Base-by-base conservation (phyloP, 192 early-diverging fungal species). In the Coemansia sp. region DNA sequence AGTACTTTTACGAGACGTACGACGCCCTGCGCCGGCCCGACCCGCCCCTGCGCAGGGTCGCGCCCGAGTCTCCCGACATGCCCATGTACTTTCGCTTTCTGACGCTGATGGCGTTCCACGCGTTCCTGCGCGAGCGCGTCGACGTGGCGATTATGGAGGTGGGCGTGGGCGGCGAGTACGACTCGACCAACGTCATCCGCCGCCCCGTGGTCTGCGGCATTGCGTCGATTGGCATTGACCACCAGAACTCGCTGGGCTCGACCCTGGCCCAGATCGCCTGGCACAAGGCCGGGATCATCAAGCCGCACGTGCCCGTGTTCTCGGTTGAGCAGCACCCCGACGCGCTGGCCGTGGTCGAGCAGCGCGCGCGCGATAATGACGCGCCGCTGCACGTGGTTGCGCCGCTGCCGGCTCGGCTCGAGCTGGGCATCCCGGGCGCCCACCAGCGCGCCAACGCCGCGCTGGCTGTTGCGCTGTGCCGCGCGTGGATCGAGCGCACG, bases 41-140 rank as follows among this genome's bases (percentile, higher is more conserved):
- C 9, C 68, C 75, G 14, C 40, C 50, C 4, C 45, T 78, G 30
- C 64, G 61, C 12, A 53, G 39, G 40, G 64, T 73, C 2, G 38
- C 58, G 0, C 22, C 25, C 1, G 46, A 41, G 6, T 59, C 73
- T 36, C 70, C 61, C 7, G 28, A 41, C 3, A 64, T 72, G 63
- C 83, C 94, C 15, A 81, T 82, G 21, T 99, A 99, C 60, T 99
- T 97, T 54, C 72, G 93, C 46, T 96, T 84, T 69, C 74, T 99
- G 55, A 93, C 93, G 3, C 65, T 96, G 30, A 72, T 99, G 75
- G 90, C 96, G 0, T 88, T 88, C 49, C 93, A 97, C 68, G 76
- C 77, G 4, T 96, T 99, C 64, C 67, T 93, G 54, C 70, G 71
- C 14, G 91, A 96, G 57, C 68, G 84, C 43, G 89, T 92, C 3